Evolutionary conservation across 306 rosid genomes (phyloP), one percentile per base, ranked within the genome.

Genomic region (Cajanus cajan): DNA sequence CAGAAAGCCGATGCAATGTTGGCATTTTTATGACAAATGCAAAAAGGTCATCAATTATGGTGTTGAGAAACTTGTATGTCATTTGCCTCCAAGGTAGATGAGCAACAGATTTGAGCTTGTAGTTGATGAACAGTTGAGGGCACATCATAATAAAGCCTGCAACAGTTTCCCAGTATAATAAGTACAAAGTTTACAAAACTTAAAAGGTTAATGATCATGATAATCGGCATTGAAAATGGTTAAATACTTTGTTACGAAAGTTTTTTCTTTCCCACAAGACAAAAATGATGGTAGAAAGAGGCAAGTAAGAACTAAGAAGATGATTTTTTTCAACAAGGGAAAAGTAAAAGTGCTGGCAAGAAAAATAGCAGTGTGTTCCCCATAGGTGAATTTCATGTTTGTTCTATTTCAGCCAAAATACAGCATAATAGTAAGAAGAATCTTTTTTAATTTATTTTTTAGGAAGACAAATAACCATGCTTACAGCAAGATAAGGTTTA

Each of bases 11-110:
- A 85, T 95, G 99, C 18, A 95, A 80, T n/a, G 81, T 82, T 51
- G 99, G 99, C 99, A 95, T 95, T 87, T 95, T 95, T 48, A 95
- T 95, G 88, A 95, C 99, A 52, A 95, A 95, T 75, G 99, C 99
- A 82, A 95, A 95, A 44, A 95, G 91, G 86, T 95, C 99, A 73
- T 95, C 98, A 45, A 95, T 95, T 85, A 95, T 95, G 73, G 99
- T 95, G 88, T 95, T 95, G 78, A 95, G 97, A 85, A 95, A 95
- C 89, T 95, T 95, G 93, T 95, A 95, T 61, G 99, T 95, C 98
- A 95, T 95, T 85, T 95, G 99, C 86, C 99, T 91, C 99, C 99
- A 95, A 28, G 99, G 99, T 57, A 95, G 88, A 89, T 95, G 99
- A 77, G 99, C 99, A 73, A 95, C 99, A 55, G 99, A 95, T 88